Evolutionary conservation across 495 filamentous ascomycete genomes (phyloP), one percentile per base, ranked within the genome.

Genomic region (Daldinia vernicosa): DNA sequence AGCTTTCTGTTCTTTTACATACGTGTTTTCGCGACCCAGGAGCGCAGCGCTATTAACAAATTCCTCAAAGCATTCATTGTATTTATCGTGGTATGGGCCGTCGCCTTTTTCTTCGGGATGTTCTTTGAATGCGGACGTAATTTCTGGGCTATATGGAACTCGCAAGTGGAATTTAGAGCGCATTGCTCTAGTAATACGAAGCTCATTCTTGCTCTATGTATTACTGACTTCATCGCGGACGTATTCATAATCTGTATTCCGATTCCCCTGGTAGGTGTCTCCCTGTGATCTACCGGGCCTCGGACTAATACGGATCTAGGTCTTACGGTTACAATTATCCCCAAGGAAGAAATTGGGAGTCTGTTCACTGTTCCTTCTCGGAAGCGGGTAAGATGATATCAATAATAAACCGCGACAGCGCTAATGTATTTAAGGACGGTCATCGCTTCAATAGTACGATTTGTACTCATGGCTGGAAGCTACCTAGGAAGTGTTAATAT

Each of bases 1-100:
- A 76, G 74, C 66, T 60, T 74, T 30, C 43, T 76, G 17, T 72
- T 55, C 53, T 75, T 77, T 52, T 77, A 77, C 54, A 52, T 33
- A 28, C 75, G 75, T 6, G 65, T 77, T 35, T 75, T 75, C 40
- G 27, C 68, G 5, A 58, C 58, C n/a, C 56, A 68, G 27, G 67
- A 68, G 17, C 54, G 45, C 6, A 35, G 51, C 26, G 3, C 2
- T 15, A 47, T 67, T 32, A 59, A 63, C 51, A 72, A 27, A 19
- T 12, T 72, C 3, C 63, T 75, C 14, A 28, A n/a, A 14, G 64
- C 33, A 8, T 63, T 62, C 22, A 63, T 61, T 15, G 14, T 53
- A 3, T 27, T 74, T 2, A 37, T 59, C 3, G 55, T 35, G 6
- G 0, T 35, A 1, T 75, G 72, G 73, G 14, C 52, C n/a, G 12